These are phyloP conservation scores for Melastoma candidum DNA, from an alignment of 441 rosid species.

Conservation along the genomic window DNA sequence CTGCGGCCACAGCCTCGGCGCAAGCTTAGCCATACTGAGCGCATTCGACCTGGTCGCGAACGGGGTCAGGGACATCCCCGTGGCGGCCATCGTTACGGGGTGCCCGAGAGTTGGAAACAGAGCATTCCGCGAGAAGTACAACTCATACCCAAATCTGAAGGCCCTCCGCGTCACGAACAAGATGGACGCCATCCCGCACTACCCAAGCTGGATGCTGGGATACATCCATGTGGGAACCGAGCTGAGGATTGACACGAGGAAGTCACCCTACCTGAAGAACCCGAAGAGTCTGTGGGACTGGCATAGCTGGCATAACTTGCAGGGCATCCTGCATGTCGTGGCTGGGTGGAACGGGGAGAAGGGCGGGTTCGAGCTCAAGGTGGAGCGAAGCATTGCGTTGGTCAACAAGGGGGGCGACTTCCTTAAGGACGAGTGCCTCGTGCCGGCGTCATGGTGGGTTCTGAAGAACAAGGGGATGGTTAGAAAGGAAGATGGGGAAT, in stretches of 20 bases:
- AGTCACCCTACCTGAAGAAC: slow-evolving; percentile 51
- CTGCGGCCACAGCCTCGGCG: slow-evolving; percentile 81
- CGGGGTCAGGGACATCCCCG: slow-evolving; percentile 42
- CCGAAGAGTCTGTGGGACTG: slow-evolving; percentile 52
- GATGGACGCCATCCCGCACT: slow-evolving; percentile 55
- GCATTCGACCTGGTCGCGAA: slow-evolving; percentile 68
- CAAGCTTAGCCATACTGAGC: slow-evolving; percentile 47
- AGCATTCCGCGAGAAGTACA: slow-evolving; percentile 41
- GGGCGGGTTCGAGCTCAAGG: slow-evolving; percentile 42
- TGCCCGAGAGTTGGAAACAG: slow-evolving; percentile 72
- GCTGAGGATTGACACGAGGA: slow-evolving; percentile 56
- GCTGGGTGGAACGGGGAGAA: slow-evolving; percentile 75
- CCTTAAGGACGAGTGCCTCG: slow-evolving; percentile 59
- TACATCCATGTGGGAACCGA: slow-evolving; percentile 37
- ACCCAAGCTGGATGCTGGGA: slow-evolving; percentile 52
- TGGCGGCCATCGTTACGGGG: slow-evolving; percentile 65
- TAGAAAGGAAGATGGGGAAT: slow-evolving; percentile 55
- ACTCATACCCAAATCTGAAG: slow-evolving; percentile 34
- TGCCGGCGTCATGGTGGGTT: slow-evolving; percentile 85
- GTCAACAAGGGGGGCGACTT: slow-evolving; percentile 69
- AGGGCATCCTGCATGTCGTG: slow-evolving; percentile 68
- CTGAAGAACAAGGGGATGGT: slow-evolving; percentile 78
- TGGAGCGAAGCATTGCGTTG: slow-evolving; percentile 71
- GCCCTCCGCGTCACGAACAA: slow-evolving; percentile 49
- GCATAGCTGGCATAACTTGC: slow-evolving; percentile 63